Evolutionary conservation across 2,329 filamentous ascomycete species (phyloP).

Genomic region (Verticillium klebahnii): DNA sequence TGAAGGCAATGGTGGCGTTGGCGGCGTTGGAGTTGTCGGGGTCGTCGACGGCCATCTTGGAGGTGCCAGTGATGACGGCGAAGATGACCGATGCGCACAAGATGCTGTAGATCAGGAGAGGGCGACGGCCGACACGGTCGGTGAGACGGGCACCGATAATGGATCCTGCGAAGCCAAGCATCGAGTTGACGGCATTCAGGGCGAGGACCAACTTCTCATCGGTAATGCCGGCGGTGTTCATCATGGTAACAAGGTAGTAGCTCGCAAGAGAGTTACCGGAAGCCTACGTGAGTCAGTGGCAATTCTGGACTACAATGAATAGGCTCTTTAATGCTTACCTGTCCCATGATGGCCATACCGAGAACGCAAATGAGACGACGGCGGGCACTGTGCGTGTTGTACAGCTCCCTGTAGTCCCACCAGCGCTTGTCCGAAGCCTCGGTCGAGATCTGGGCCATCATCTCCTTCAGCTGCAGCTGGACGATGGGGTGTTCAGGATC

Average conservation of each 20-base stretch:
- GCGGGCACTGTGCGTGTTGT: slow-evolving; percentile 41
- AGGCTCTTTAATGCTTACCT: slow-evolving; percentile 30
- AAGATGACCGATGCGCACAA: slow-evolving; percentile 42
- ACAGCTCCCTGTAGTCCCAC: slow-evolving; percentile 52
- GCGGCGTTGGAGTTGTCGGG: slow-evolving; percentile 30
- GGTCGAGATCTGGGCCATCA: slow-evolving; percentile 36
- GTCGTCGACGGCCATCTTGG: slow-evolving; percentile 36
- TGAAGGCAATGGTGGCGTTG: slow-evolving; percentile 43
- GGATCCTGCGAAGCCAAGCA: slow-evolving; percentile 45
- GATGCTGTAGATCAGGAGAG: slow-evolving; percentile 43
- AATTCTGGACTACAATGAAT: neutral
- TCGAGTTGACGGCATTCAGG: slow-evolving; percentile 48
- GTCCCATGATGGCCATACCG: slow-evolving; percentile 47
- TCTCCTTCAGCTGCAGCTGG: slow-evolving; percentile 45
- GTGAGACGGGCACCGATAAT: slow-evolving; percentile 51
- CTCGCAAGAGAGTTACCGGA: slow-evolving; percentile 41
- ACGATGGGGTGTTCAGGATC: slow-evolving; percentile 45
- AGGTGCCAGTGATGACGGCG: slow-evolving; percentile 43
- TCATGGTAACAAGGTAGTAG: slow-evolving; percentile 47
- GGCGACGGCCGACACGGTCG: slow-evolving; percentile 52
- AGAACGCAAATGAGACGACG: slow-evolving; percentile 48
- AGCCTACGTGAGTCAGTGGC: neutral
- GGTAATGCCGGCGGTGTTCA: slow-evolving; percentile 47
- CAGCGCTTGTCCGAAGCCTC: slow-evolving; percentile 49
- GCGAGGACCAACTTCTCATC: slow-evolving; percentile 42